These are phyloP conservation scores for Phytopythium litorale DNA, from an alignment of 352 stramenopile genomes.

Conservation along the genomic window DNA sequence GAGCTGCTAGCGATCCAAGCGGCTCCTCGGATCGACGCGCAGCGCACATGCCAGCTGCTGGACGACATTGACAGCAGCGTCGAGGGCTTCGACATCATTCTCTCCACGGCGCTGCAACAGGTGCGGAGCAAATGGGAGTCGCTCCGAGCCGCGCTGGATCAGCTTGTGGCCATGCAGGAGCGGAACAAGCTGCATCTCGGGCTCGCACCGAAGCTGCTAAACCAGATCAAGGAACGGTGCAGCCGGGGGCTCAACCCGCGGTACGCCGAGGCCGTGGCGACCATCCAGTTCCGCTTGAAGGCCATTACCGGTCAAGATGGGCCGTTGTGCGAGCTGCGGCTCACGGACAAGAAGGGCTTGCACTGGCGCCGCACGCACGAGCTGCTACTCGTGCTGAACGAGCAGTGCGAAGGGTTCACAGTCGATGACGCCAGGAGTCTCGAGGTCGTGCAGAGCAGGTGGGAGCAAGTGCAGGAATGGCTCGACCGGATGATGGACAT, in stretches of 20 bases:
- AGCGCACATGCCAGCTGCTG: slow-evolving; percentile 45
- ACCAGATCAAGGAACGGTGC: slow-evolving; percentile 42
- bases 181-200: slow-evolving; percentile 59
- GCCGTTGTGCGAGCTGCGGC: slow-evolving; percentile 51
- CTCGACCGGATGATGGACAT: slow-evolving; percentile 58
- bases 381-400: slow-evolving; percentile 54
- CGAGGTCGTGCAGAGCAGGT: slow-evolving; percentile 44
- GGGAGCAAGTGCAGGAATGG: slow-evolving; percentile 64
- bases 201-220: slow-evolving; percentile 46
- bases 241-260: slow-evolving; percentile 47
- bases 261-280: slow-evolving; percentile 55
- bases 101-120: slow-evolving; percentile 58
- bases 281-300: slow-evolving; percentile 74
- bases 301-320: slow-evolving; percentile 59
- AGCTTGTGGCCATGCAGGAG: slow-evolving; percentile 57
- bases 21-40: slow-evolving; percentile 42
- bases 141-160: slow-evolving; percentile 39
- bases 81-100: slow-evolving; percentile 59
- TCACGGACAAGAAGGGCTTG: slow-evolving; percentile 64
- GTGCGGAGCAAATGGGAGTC: slow-evolving; percentile 54
- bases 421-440: slow-evolving; percentile 48
- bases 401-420: slow-evolving; percentile 70
- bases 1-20: slow-evolving; percentile 57
- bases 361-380: slow-evolving; percentile 76
- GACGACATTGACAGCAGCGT: slow-evolving; percentile 38